Evolutionary conservation across 176 grass and related monocot species (phyloP).

Genomic region (Oryza coarctata): DNA sequence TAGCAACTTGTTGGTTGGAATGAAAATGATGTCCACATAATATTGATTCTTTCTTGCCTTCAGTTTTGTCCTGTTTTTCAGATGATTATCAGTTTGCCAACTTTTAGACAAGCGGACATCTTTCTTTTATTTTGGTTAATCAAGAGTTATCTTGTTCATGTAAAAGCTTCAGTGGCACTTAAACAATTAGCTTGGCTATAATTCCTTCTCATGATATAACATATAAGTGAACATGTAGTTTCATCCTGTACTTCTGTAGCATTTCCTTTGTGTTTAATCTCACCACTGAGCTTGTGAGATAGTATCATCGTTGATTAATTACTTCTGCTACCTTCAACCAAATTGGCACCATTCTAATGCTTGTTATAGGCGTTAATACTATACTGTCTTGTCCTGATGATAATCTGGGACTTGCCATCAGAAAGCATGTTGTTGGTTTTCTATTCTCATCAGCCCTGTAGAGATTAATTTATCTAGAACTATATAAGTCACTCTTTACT

Average conservation of each 20-base stretch:
- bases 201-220: background rate
- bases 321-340: background rate
- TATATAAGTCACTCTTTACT: background rate
- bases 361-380: background rate
- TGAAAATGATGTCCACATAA: background rate
- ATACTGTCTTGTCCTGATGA: background rate
- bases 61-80: background rate
- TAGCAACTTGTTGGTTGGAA: background rate
- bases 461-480: background rate
- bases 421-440: background rate
- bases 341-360: background rate
- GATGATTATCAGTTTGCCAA: background rate
- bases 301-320: background rate
- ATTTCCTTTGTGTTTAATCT: background rate
- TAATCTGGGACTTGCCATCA: background rate
- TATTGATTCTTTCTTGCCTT: background rate
- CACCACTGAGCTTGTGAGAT: background rate
- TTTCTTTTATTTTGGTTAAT: background rate
- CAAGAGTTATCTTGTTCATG: background rate
- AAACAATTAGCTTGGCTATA: background rate
- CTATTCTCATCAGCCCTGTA: background rate
- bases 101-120: background rate
- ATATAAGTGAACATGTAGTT: slow-evolving; percentile 1
- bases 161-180: background rate
- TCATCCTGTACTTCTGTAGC: background rate